Base-by-base conservation (phyloP, 306 rosid species). In the Dalbergia cochinchinensis region DNA sequence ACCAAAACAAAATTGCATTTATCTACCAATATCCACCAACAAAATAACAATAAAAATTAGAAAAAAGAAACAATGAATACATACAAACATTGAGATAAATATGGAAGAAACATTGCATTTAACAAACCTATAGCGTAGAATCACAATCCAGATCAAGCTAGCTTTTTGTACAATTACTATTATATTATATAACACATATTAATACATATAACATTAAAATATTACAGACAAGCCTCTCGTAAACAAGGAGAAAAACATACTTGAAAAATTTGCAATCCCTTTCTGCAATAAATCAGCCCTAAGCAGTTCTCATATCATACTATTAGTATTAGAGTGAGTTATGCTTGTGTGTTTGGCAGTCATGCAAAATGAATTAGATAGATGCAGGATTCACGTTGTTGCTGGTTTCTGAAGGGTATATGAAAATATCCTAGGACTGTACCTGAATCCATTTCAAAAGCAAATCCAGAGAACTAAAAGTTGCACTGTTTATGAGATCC, bases 391-490 rank as follows among this genome's bases (percentile, higher is more conserved):
- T 16, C 59, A 74, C 10, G 3, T n/a, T 35, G 3, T n/a, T 35
- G 64, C 63, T 51, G 42, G 33, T 44, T 44, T 69, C 20, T 14
- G 33, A 55, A 31, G 60, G 18, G 16, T 18, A 55, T 33, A 71
- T 66, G 54, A 39, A 66, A 80, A 59, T 34, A 73, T 45, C 62
- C 22, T 33, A 67, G 11, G 59, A 77, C 39, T 55, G 48, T 87
- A 94, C 99, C 99, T 94, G 93, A 73, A 92, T 88, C 97, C 97
- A 94, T 79, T 78, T 86, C 78, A 94, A 84, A 82, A 94, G 87
- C 89, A 94, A 65, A 42, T 92, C 95, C 89, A 91, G 81, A 59
- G 91, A 84, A 70, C 89, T 78, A 51, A 86, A 88, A 71, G 82
- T 86, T 71, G 62, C 79, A 78, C 47, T 55, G 69, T 57, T 77